These are phyloP conservation scores for Chamaecrista fasciculata DNA, from an alignment of 306 rosid species.

Conservation along the genomic window DNA sequence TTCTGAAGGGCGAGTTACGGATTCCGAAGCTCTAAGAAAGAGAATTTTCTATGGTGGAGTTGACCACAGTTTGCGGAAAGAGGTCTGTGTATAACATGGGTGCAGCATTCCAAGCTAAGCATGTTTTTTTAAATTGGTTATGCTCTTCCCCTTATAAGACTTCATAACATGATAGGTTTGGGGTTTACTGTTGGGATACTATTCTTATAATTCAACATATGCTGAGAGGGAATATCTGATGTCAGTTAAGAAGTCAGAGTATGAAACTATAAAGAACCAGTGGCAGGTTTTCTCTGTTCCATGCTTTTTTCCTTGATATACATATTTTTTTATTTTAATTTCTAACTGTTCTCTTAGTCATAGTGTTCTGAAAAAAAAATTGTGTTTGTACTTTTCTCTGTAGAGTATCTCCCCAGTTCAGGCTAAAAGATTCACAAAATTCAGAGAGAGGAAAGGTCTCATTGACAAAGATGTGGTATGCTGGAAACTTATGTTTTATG, in stretches of 20 bases:
- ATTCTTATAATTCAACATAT: constrained; percentile 79
- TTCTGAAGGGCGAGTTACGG: constrained; percentile 79
- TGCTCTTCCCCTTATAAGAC: constrained; percentile 30
- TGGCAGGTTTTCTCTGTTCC: constrained; percentile 80
- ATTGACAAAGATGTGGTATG: constrained; percentile 98
- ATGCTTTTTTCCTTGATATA: background rate
- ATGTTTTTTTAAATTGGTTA: constrained; percentile 29
- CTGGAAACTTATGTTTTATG: constrained; percentile 28
- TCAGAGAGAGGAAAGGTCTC: constrained; percentile 96
- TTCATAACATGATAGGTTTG: constrained; percentile 58
- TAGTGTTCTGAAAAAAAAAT: constrained; percentile 4
- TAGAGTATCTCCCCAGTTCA: constrained; percentile 82
- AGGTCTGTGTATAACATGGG: constrained; percentile 49
- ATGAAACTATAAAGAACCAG: constrained; percentile 77
- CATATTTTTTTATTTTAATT: constrained; percentile 4
- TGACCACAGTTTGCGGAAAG: constrained; percentile 72
- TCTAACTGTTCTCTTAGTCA: constrained; percentile 1
- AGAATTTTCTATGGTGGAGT: constrained; percentile 98
- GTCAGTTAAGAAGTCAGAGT: constrained; percentile 75
- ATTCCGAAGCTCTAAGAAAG: constrained; percentile 74
- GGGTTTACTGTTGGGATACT: constrained; percentile 87
- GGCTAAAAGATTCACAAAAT: constrained; percentile 92
- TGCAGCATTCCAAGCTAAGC: constrained; percentile 19
- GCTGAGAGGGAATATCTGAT: constrained; percentile 86
- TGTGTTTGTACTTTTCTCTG: constrained; percentile 27